Percentiles rank a stretch among this genome's conserved stretches.
These are phyloP conservation scores for Brassica balearica DNA, from an alignment of 441 rosid species.

Conservation along the genomic window DNA sequence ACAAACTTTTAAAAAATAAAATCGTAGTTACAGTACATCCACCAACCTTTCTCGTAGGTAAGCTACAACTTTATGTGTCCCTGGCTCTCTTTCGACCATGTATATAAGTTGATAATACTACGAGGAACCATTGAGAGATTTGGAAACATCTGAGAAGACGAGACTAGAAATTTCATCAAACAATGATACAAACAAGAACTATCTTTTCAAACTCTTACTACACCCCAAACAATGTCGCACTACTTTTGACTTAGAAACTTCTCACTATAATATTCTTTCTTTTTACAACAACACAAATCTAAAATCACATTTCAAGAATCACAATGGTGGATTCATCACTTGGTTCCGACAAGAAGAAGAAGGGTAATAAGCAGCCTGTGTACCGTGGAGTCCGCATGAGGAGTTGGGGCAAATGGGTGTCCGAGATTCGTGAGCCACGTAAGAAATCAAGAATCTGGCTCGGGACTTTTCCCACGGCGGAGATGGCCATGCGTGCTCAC, in stretches of 20 bases:
- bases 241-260: background rate
- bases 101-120: background rate
- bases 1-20: background rate
- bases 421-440: slow-evolving; percentile 92
- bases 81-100: background rate
- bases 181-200: slow-evolving; percentile 37
- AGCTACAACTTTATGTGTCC: background rate
- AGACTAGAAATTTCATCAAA: slow-evolving; percentile 23
- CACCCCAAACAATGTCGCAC: background rate
- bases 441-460: slow-evolving; percentile 97
- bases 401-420: slow-evolving; percentile 96
- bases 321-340: slow-evolving; percentile 32
- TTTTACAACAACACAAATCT: background rate
- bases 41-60: slow-evolving; percentile 36
- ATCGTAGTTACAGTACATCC: slow-evolving; percentile 11
- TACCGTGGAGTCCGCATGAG: slow-evolving; percentile 92
- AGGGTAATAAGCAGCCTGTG: slow-evolving; percentile 63
- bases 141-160: background rate
- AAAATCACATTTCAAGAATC: slow-evolving; percentile 14
- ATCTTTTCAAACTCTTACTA: slow-evolving; percentile 32
- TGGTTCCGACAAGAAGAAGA: slow-evolving; percentile 41
- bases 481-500: slow-evolving; percentile 96
- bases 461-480: slow-evolving; percentile 87
- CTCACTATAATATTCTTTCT: background rate
- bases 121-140: slow-evolving; percentile 23